Evolutionary conservation across 257 asterid species (phyloP), one percentile per base, ranked within the genome.

Genomic region (Nicotiana knightiana): DNA sequence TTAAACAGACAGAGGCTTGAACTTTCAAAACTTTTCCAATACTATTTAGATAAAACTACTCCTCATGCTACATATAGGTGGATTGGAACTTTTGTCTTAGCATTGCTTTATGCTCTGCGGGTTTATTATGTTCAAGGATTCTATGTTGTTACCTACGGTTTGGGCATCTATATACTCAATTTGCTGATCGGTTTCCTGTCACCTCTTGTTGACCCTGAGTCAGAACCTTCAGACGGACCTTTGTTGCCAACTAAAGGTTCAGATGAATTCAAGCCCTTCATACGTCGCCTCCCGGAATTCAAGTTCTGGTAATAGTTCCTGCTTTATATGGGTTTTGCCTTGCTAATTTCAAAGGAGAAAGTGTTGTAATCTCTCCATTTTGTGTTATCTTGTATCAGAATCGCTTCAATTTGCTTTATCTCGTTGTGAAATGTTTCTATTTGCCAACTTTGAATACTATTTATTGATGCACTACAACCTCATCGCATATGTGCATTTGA

Each of bases 211-310:
- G 99, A 95, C 83, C 98, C 98, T 3, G 97, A 93, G 88, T 30
- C 92, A 81, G 99, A 95, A 75, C 89, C 85, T 32, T 85, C 89
- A 10, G 98, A 92, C 84, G 99, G 98, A 24, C 98, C 98, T 26
- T 18, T 89, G 85, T 88, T 95, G 57, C 99, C 99, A 9, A 95
- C 98, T 10, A 95, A 92, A 89, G 99, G 99, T 82, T 95, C 99
- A 16, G 99, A 95, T 80, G 99, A 95, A 85, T 95, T 93, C 90
- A 93, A 92, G 89, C 98, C 99, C 76, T 95, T 95, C 86, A 92
- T 95, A 82, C 98, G 99, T 26, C 99, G 99, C 53, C 99, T 95
- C 84, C 99, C 99, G 9, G 99, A 93, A 88, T 95, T 95, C 85
- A 95, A 95, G 89, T 95, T 93, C 93, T 95, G 99, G 99, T 95